Evolutionary conservation across 352 stramenopile species (phyloP).

Genomic region (Paralagenidium karlingii): DNA sequence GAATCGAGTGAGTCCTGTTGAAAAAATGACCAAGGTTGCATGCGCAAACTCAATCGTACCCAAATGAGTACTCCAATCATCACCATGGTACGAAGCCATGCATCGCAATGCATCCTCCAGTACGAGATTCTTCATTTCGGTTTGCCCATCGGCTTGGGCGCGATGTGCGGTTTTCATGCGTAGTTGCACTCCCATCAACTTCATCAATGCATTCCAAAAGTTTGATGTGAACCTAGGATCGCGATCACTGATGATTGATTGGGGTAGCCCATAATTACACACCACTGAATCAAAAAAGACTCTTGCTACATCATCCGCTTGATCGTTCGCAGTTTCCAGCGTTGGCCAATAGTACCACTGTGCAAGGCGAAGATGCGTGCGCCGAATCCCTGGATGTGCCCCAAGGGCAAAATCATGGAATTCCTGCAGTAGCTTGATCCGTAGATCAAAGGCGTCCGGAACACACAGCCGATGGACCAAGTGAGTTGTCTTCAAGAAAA

Average conservation of each 20-base stretch:
- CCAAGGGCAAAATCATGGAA: constrained; percentile 2
- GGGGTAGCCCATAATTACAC: constrained; percentile 5
- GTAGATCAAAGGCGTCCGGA: not conserved
- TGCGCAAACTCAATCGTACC: constrained; percentile 14
- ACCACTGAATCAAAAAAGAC: constrained; percentile 12
- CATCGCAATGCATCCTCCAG: constrained; percentile 6
- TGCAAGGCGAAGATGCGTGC: constrained; percentile 1
- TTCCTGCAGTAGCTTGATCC: not conserved
- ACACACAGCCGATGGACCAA: not conserved
- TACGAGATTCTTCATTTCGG: constrained; percentile 4
- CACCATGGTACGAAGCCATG: constrained; percentile 7
- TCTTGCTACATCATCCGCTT: not conserved
- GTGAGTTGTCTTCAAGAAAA: not conserved
- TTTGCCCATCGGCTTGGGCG: constrained; percentile 5
- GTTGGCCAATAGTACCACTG: constrained; percentile 8
- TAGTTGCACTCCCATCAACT: constrained; percentile 3
- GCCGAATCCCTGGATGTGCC: constrained; percentile 4
- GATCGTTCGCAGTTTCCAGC: constrained; percentile 1
- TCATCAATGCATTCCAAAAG: constrained; percentile 4
- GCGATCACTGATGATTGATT: constrained; percentile 8
- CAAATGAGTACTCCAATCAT: constrained; percentile 9
- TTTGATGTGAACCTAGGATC: constrained; percentile 10
- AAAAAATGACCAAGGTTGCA: constrained; percentile 3
- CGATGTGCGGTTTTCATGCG: constrained; percentile 2
- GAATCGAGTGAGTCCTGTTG: constrained; percentile 4